A percentile compares a stretch with the other conserved stretches of the same genome.
Conservation (phyloP, 75 land plant genomes). For the Adiantum capillusveneris region DNA sequence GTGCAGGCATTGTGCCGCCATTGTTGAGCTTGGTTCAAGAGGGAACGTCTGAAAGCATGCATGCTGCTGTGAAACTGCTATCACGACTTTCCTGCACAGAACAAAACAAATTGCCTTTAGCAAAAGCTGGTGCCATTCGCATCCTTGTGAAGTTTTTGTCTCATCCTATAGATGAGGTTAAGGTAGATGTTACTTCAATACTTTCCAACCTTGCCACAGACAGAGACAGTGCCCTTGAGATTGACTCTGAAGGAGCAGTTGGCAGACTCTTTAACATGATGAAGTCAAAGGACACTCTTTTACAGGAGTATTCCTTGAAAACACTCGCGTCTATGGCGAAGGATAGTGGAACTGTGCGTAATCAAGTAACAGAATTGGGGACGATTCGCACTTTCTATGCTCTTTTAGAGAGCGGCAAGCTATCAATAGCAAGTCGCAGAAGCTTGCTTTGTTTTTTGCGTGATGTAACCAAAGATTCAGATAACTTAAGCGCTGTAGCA, state of each 20-base stretch:
- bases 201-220: constrained; percentile 21
- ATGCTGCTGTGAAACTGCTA: constrained; percentile 11
- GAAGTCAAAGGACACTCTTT: background rate
- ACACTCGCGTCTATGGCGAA: constrained; percentile 15
- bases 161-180: background rate
- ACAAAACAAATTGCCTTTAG: constrained; percentile 5
- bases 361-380: constrained; percentile 3
- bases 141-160: constrained; percentile 9
- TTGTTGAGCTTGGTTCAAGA: constrained; percentile 9
- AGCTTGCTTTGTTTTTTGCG: too few relatives aligned
- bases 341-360: constrained; percentile 18
- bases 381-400: constrained; percentile 4
- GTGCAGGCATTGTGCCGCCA: constrained; percentile 18
- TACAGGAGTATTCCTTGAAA: constrained; percentile 16
- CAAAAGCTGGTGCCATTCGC: constrained; percentile 18
- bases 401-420: background rate
- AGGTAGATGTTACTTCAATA: constrained; percentile 4
- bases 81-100: constrained; percentile 10
- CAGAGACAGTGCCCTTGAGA: constrained; percentile 9
- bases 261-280: constrained; percentile 5
- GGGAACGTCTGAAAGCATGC: constrained; percentile 4
- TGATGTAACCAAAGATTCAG: too few relatives aligned
- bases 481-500: too few relatives aligned
- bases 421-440: too few relatives aligned
- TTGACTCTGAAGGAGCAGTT: constrained; percentile 21